phyloP scores from a whole-genome alignment of 2,329 filamentous ascomycete genomes.

The Dendrostoma leiphaemia region DNA sequence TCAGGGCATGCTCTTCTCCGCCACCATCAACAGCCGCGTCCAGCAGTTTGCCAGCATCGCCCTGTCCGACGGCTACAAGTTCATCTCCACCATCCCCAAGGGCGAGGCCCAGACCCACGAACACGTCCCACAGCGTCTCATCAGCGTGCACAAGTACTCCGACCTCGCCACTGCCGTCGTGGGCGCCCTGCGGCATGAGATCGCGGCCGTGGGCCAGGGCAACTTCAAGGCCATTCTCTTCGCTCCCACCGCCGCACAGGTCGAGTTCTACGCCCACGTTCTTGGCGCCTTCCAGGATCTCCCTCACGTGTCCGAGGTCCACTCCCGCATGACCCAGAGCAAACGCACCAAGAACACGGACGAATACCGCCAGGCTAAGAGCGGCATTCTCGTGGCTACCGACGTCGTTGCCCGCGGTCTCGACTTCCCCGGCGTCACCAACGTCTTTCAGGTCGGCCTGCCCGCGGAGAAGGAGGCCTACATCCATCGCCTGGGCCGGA shows the following conservation, averaged over 20 bases:
- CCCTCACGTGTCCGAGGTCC: constrained; percentile 43
- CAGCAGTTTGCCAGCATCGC: constrained; percentile 69
- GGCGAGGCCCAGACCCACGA: constrained; percentile 77
- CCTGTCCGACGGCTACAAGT: constrained; percentile 71
- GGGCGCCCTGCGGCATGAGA: constrained; percentile 51
- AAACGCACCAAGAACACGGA: constrained; percentile 60
- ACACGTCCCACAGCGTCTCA: constrained; percentile 69
- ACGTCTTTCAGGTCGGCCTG: constrained; percentile 63
- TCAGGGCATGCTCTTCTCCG: constrained; percentile 81
- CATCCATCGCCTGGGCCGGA: constrained; percentile 67
- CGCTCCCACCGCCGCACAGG: constrained; percentile 59
- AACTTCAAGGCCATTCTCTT: constrained; percentile 85
- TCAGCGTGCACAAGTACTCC: constrained; percentile 67
- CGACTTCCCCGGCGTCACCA: constrained; percentile 69
- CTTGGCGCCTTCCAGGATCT: constrained; percentile 39
- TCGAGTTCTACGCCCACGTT: constrained; percentile 48
- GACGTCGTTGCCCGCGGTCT: constrained; percentile 72
- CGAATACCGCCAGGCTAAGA: constrained; percentile 51
- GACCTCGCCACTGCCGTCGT: constrained; percentile 62
- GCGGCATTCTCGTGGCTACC: constrained; percentile 62
- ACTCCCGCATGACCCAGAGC: constrained; percentile 50
- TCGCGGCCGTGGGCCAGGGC: constrained; percentile 29
- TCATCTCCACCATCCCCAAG: constrained; percentile 74
- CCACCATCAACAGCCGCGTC: constrained; percentile 78
- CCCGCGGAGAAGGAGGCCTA: constrained; percentile 61